These are phyloP conservation scores for Puccinia coronata DNA, from an alignment of 1,284 basidiomycete species.

Conservation along the genomic window DNA sequence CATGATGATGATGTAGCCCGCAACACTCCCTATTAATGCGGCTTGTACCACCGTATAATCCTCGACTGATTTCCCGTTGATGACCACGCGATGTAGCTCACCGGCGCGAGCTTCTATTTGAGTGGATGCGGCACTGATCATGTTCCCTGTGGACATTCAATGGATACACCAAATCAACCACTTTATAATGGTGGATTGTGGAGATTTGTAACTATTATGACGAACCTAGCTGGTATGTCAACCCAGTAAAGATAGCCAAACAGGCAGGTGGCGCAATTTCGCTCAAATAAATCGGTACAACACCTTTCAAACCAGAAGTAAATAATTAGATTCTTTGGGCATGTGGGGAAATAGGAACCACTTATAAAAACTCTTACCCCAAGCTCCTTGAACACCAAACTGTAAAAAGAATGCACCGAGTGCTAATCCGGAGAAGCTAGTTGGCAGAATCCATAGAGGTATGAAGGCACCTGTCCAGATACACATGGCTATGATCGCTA, in stretches of 20 bases:
- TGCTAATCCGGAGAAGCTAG: constrained; percentile 58
- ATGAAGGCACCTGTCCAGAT: constrained; percentile 62
- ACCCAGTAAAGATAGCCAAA: constrained; percentile 86
- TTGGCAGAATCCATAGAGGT: constrained; percentile 61
- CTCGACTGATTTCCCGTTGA: constrained; percentile 65
- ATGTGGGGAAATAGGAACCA: background rate
- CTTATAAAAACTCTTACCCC: constrained; percentile 59
- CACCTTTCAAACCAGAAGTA: constrained; percentile 50
- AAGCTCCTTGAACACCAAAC: constrained; percentile 59
- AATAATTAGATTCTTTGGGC: background rate
- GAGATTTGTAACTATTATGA: constrained; percentile 56
- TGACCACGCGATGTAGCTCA: constrained; percentile 62
- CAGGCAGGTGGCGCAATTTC: constrained; percentile 91
- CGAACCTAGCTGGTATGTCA: constrained; percentile 84
- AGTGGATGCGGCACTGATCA: constrained; percentile 81
- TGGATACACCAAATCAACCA: constrained; percentile 9
- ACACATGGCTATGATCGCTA: constrained; percentile 73
- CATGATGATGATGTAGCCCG: constrained; percentile 58
- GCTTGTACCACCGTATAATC: constrained; percentile 67
- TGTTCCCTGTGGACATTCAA: constrained; percentile 60
- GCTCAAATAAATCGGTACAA: constrained; percentile 81
- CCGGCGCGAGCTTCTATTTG: constrained; percentile 83
- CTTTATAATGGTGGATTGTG: constrained; percentile 32
- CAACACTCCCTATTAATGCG: constrained; percentile 72
- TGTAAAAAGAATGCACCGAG: constrained; percentile 69